A percentile compares a stretch with the other conserved stretches of the same genome.
Conservation (phyloP, 2,329 filamentous ascomycete species). For the Corniculantispora saksenae region DNA sequence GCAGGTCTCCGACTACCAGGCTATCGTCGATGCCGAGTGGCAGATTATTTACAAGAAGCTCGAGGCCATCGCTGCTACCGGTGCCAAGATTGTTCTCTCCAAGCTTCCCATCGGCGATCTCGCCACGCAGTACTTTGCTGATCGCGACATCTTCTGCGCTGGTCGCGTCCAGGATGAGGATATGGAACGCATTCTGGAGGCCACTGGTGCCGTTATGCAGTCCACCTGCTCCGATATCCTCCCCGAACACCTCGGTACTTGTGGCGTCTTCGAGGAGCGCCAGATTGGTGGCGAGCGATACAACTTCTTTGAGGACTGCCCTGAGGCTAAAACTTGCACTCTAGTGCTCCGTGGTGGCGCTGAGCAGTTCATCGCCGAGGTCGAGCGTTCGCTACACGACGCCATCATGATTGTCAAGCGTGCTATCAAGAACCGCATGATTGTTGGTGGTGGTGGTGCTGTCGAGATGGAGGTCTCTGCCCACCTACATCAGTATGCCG, state of each 20-base stretch:
- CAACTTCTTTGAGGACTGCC: conserved; percentile 98
- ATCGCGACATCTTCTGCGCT: conserved; percentile 97
- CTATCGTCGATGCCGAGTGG: conserved; percentile 98
- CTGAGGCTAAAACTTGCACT: conserved; percentile 94
- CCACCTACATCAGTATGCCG: conserved; percentile 88
- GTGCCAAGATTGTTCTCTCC: conserved; percentile 94
- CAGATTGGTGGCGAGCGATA: conserved; percentile 97
- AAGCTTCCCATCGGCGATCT: conserved; percentile 97
- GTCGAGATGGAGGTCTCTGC: conserved; percentile 96
- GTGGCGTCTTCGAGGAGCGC: conserved; percentile 87
- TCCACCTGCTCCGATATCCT: conserved; percentile 97
- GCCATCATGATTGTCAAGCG: conserved; percentile 99
- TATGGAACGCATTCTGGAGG: conserved; percentile 93
- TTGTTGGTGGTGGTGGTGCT: conserved; percentile 93
- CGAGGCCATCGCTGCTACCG: conserved; percentile 89
- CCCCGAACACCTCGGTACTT: conserved; percentile 84
- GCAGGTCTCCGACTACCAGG: conserved; percentile 98
- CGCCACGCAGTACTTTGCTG: conserved; percentile 96
- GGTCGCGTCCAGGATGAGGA: conserved; percentile 89
- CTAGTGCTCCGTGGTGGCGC: conserved; percentile 92
- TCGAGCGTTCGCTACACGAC: conserved; percentile 95
- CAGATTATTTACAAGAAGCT: conserved; percentile 99
- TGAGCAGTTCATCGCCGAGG: conserved; percentile 98
- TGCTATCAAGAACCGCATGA: conserved; percentile 89
- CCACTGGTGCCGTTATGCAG: conserved; percentile 88